These are phyloP conservation scores for Saccharomycopsis amapae DNA, from an alignment of 805 yeast genomes.

Conservation along the genomic window DNA sequence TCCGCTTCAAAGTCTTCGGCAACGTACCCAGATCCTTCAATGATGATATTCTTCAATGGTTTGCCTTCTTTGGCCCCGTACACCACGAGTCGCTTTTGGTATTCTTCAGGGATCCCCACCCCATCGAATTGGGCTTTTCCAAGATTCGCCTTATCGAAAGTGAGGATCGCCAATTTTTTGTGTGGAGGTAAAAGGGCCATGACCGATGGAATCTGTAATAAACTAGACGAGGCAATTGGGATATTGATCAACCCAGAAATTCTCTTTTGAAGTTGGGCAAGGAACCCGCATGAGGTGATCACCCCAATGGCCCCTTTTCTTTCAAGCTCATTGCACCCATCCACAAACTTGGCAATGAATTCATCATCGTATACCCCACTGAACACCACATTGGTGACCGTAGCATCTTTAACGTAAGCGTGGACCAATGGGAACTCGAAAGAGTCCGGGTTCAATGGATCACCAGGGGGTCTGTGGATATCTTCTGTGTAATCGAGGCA, in stretches of 20 bases:
- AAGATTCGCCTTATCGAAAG: conserved; percentile 27
- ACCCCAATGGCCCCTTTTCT: conserved; percentile 31
- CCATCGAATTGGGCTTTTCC: conserved; percentile 28
- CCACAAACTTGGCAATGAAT: conserved; percentile 26
- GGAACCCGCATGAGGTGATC: conserved; percentile 32
- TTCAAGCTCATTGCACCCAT: conserved; percentile 26
- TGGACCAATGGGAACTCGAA: conserved; percentile 27
- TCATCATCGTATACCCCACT: conserved; percentile 24
- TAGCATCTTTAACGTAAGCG: conserved; percentile 25
- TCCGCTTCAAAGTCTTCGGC: conserved; percentile 26
- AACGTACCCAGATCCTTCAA: conserved; percentile 25
- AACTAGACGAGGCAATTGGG: conserved; percentile 29
- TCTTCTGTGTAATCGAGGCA: conserved; percentile 28
- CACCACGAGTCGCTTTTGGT: conserved; percentile 23
- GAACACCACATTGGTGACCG: conserved; percentile 27
- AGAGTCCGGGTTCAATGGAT: conserved; percentile 26
- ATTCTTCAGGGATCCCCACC: conserved; percentile 26
- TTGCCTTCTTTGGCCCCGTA: conserved; percentile 25
- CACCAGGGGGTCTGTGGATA: conserved; percentile 31
- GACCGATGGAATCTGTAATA: conserved; percentile 29
- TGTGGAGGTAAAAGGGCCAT: conserved; percentile 19
- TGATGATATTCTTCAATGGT: conserved; percentile 26
- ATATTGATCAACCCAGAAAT: conserved; percentile 24
- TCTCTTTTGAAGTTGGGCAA: conserved; percentile 28
- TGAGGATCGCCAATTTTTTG: conserved; percentile 28